phyloP scores from a whole-genome alignment of 2,329 filamentous ascomycete genomes.

The Pseudomassariella vexata region DNA sequence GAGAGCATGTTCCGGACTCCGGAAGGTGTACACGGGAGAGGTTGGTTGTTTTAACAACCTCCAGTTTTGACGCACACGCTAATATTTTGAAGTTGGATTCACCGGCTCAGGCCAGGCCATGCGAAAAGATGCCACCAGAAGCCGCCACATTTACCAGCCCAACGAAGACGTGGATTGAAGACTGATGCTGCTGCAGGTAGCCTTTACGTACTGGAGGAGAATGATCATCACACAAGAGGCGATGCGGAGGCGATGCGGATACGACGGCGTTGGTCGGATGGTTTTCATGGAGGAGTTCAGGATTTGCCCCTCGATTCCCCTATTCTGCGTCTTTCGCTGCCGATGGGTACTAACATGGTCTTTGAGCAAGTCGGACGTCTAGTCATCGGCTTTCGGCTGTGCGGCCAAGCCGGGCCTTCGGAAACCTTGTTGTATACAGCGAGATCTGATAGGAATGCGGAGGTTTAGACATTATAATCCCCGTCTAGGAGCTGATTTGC shows the following conservation, averaged over 20 bases:
- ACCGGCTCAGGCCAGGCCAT: conserved; percentile 92
- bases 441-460: conserved; percentile 11
- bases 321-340: conserved; percentile 13
- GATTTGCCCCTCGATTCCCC: conserved; percentile 25
- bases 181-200: conserved; percentile 34
- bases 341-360: conserved; percentile 27
- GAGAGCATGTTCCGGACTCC: conserved; percentile 97
- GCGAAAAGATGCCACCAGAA: conserved; percentile 83
- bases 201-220: conserved; percentile 4
- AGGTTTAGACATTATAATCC: conserved; percentile 11
- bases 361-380: conserved; percentile 14
- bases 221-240: conserved; percentile 10
- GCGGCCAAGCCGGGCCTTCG: not conserved
- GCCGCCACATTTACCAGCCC: conserved; percentile 78
- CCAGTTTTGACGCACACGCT: conserved; percentile 13
- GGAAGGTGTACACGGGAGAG: conserved; percentile 78
- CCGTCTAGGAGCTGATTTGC: conserved; percentile 11
- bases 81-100: conserved; percentile 69
- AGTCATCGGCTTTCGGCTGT: conserved; percentile 10
- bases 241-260: not conserved
- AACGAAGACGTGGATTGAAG: conserved; percentile 66
- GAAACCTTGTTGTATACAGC: not conserved
- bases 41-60: conserved; percentile 40
- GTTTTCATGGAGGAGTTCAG: conserved; percentile 16
- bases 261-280: conserved; percentile 10